Evolutionary conservation across 495 filamentous ascomycete species (phyloP), one percentile per base, ranked within the genome.

Genomic region (Cercophora newfieldiana): DNA sequence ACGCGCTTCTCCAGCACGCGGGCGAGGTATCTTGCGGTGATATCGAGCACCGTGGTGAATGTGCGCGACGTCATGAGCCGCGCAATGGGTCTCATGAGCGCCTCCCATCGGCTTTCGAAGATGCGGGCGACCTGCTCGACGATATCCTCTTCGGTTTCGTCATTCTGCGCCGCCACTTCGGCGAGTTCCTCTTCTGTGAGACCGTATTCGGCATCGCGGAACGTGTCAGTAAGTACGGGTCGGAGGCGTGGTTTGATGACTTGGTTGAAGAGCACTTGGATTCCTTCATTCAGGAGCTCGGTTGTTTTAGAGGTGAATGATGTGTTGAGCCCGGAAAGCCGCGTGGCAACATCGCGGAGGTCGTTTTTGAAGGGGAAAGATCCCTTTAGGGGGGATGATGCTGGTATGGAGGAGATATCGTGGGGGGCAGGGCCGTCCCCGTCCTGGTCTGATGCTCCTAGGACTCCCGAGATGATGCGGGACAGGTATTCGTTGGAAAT

Each of bases 161-260:
- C 84, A 60, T 82, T 78, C 59, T 81, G 73, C 14, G 72, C 73
- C 0, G 79, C 80, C 18, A 80, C 70, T 49, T 86, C 85, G 26
- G 72, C 75, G 8, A 83, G 72, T 53, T 86, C 83, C 1, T 85
- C 84, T 71, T 83, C 80, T 1, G 76, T 76, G 6, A 82, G 74
- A 50, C 75, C 72, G 80, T 99, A 99, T 74, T 97, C 93, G 37
- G 91, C 89, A 73, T 97, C 94, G 24, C 93, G 89, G 82, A 97
- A 99, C 5, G 93, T 85, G 65, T 98, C 94, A 28, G 89, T 84
- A 16, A 98, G 83, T 30, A 97, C 86, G 0, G 92, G 92, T 1
- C 95, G 88, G 24, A 99, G 83, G 22, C 92, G 91, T 30, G 89
- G 88, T 70, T 95, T 95, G 70, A 97, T 81, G 28, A 97, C 89